A percentile compares a stretch with the other conserved stretches of the same genome.
Evolutionary conservation across 2,329 filamentous ascomycete species (phyloP).

Genomic region (Aspergillus aculeatus): DNA sequence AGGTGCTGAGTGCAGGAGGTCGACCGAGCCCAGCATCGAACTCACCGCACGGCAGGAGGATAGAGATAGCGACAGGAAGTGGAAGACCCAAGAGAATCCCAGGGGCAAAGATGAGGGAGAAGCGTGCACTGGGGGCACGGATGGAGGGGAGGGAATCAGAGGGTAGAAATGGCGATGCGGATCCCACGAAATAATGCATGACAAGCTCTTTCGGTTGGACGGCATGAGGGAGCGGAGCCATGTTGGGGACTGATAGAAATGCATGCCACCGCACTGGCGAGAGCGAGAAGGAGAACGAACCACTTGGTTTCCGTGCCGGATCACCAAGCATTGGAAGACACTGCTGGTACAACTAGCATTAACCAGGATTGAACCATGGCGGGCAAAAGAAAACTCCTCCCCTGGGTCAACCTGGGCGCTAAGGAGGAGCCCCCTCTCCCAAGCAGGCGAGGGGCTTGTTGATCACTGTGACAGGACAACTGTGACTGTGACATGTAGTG

Average conservation of each 20-base stretch:
- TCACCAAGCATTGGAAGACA: neutral
- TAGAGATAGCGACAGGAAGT: neutral
- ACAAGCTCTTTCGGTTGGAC: constrained; percentile 4
- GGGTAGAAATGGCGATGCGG: constrained; percentile 7
- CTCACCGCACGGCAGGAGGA: neutral
- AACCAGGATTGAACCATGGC: neutral
- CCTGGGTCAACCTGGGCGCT: constrained; percentile 12
- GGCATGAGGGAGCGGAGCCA: constrained; percentile 6
- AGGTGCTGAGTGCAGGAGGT: neutral
- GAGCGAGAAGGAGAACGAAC: neutral
- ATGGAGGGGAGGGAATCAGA: neutral
- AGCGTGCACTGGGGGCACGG: neutral
- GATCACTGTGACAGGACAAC: constrained; percentile 21
- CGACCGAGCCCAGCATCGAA: constrained; percentile 3
- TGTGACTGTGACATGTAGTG: constrained; percentile 37
- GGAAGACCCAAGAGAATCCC: neutral
- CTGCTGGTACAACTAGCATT: neutral
- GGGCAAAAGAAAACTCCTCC: neutral
- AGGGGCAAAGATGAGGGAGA: neutral
- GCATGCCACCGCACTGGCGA: neutral
- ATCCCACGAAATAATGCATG: neutral
- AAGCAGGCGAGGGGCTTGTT: constrained; percentile 1
- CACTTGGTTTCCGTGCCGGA: neutral
- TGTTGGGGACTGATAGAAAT: constrained; percentile 5
- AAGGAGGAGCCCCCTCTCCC: constrained; percentile 8